Conservation (phyloP, 1,139 yeast species). For the Saccharomycopsis phalli region DNA sequence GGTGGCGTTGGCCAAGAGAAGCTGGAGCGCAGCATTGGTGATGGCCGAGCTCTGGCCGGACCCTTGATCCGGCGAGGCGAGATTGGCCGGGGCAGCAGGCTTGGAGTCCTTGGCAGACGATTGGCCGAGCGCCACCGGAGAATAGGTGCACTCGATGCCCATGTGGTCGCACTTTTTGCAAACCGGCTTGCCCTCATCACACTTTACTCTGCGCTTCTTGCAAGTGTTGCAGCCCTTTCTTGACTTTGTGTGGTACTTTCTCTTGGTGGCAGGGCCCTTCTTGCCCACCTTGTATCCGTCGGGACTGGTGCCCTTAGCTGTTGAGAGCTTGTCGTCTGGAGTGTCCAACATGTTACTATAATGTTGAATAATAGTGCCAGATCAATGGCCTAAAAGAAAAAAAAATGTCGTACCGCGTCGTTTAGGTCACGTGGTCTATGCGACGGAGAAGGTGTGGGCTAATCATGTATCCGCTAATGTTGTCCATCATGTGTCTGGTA, state of each 20-base stretch:
- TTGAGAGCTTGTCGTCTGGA: neutral
- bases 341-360: neutral
- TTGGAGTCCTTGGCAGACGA: constrained; percentile 1
- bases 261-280: constrained; percentile 32
- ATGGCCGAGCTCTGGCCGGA: constrained; percentile 1
- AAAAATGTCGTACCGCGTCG: neutral
- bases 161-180: constrained; percentile 74
- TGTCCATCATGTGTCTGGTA: no score
- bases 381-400: neutral
- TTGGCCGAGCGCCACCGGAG: constrained; percentile 23
- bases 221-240: constrained; percentile 85
- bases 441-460: no score
- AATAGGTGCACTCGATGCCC: constrained; percentile 66
- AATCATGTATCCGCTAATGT: no score
- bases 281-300: constrained; percentile 20
- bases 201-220: constrained; percentile 79
- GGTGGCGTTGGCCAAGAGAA: constrained; percentile 16
- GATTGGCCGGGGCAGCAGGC: neutral
- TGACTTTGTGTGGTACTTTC: constrained; percentile 80
- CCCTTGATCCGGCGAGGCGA: neutral
- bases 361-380: neutral
- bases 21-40: constrained; percentile 17
- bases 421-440: neutral
- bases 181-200: constrained; percentile 78
- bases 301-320: neutral